Evolutionary conservation across 495 filamentous ascomycete species (phyloP), one percentile per base, ranked within the genome.

Genomic region (Penicillium daleae): DNA sequence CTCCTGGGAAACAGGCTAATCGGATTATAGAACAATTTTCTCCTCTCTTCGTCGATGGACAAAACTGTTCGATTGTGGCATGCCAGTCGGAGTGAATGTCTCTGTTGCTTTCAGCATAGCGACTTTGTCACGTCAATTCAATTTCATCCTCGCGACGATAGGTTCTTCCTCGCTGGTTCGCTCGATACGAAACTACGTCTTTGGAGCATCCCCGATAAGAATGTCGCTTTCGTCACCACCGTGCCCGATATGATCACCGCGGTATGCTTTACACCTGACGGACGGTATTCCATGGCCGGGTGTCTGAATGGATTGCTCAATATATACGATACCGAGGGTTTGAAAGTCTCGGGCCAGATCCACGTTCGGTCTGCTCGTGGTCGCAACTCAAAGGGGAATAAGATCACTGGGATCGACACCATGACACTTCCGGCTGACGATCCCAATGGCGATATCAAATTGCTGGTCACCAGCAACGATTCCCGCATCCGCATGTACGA

Each of bases 131-230:
- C 94, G 0, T 90, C 92, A 8, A 91, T 99, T 32, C 90, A 91
- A 39, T 99, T 99, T 67, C 95, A 99, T 74, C 95, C 95, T 0
- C 85, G 84, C 1, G 95, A 99, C 76, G 95, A 99, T 71, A 88
- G 95, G 0, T 99, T 98, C 78, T 99, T 98, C 71, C 80, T 99
- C 12, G 95, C 95, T 8, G 95, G 95, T 4, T 97, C 92, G 10
- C 80, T 98, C 31, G 95, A 99, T 73, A 91, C 88, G n/a, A 94
- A 92, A 70, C 73, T 99, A 51, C 83, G 95, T 32, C 76, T 99
- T 12, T 99, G 95, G 95, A 97, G 92, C 63, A 99, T 99, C 57
- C 95, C 95, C 0, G 95, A 99, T 70, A 97, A 97, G 73, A 89
- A 85, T 50, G 92, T 99, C 19, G 94, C 94, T 0, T 99, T 87